Evolutionary conservation across 129 eudicot species (phyloP), one percentile per base, ranked within the genome.

Genomic region (carrot (Daucus carota)): DNA sequence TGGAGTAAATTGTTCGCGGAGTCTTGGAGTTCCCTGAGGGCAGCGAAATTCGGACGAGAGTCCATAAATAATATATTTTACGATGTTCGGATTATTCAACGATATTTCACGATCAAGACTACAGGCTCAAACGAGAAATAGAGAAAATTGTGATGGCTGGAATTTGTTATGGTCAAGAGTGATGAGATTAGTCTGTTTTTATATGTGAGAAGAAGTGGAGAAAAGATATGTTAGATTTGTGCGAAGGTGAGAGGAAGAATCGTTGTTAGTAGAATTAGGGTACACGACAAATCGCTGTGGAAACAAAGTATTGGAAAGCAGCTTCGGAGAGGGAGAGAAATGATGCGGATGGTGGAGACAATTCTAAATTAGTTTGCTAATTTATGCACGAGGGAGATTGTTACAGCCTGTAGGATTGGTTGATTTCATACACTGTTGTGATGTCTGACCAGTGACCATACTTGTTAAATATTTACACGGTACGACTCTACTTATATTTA

Each of bases 1-100:
- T 80, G 90, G 34, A 93, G 98, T 29, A 88, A 40, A 50, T 88
- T 81, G 81, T 93, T 93, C 32, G 88, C 95, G 0, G 92, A 88
- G 76, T 88, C 89, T 70, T 93, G 98, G 47, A 90, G 74, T 72
- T 93, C 89, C 54, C 77, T 71, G 14, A 90, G 83, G 1, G 93
- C 89, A 76, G 67, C 84, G 12, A 89, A 88, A 72, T 85, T 84
- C 33, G 84, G 83, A 15, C 32, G 81, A 8, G 93, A 82, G 93
- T 86, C 84, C 45, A 70, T 41, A 40, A 8, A 0, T 24, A 3
- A 8, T 6, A 26, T 20, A 36, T 3, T n/a, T 65, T 14, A 16
- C 28, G 43, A 66, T 38, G 18, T 17, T n/a, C n/a, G n/a, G n/a
- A n/a, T n/a, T n/a, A n/a, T n/a, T n/a, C n/a, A n/a, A n/a, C n/a